phyloP scores from a whole-genome alignment of 345 rosid genomes.

The Citropsis articulata region DNA sequence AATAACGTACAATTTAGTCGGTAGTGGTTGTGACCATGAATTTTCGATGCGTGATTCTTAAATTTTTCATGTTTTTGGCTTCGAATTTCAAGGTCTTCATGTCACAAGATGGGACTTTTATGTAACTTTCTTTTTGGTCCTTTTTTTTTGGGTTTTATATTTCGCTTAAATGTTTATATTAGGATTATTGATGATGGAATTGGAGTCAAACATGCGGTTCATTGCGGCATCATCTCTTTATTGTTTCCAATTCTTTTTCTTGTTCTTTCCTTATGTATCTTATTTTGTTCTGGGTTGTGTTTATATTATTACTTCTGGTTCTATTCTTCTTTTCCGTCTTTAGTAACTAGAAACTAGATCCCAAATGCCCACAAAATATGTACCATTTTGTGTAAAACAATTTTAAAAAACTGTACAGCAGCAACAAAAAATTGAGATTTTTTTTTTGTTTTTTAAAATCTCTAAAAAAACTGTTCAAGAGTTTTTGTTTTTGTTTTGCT shows the following conservation, averaged over 20 bases:
- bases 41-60: constrained; percentile 8
- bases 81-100: neutral
- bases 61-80: neutral
- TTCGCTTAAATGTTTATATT: neutral
- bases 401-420: no score
- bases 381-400: no score
- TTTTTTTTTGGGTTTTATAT: neutral
- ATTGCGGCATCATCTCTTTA: neutral
- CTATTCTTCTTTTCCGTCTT: neutral
- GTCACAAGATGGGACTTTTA: neutral
- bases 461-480: no score
- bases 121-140: neutral
- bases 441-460: no score
- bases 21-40: constrained; percentile 17
- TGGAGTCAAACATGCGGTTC: neutral
- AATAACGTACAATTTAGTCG: constrained; percentile 9
- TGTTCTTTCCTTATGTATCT: neutral
- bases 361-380: no score
- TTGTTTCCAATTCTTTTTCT: neutral
- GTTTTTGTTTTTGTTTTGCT: no score
- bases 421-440: no score
- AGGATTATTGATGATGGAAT: neutral
- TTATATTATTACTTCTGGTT: neutral
- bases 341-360: no score
- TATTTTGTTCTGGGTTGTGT: neutral